Conservation (phyloP, 1,284 basidiomycete species). For the Ganoderma boninense region DNA sequence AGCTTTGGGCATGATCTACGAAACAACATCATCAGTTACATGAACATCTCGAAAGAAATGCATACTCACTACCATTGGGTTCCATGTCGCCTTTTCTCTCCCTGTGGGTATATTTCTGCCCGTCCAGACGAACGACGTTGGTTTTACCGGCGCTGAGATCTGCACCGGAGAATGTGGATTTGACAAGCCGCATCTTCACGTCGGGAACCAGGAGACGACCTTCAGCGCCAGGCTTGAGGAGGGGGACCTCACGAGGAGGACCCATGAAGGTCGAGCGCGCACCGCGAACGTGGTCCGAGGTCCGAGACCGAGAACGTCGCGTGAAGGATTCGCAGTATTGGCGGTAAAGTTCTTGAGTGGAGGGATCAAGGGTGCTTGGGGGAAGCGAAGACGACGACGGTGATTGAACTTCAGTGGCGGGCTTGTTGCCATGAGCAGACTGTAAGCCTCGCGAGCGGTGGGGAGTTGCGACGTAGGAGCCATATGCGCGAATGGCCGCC, state of each 20-base stretch:
- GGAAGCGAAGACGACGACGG: conserved; percentile 19
- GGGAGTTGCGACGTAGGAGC: conserved; percentile 57
- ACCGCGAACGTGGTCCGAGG: conserved; percentile 12
- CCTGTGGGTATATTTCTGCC: too few relatives aligned
- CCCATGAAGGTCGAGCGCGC: too few relatives aligned
- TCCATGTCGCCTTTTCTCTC: too few relatives aligned
- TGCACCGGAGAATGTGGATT: conserved; percentile 33
- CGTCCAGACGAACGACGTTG: too few relatives aligned
- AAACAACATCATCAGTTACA: conserved; percentile 24
- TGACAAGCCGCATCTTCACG: conserved; percentile 56
- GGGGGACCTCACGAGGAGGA: conserved; percentile 50
- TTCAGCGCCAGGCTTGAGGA: conserved; percentile 64
- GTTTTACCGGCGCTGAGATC: conserved; percentile 32
- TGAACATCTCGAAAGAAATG: not conserved
- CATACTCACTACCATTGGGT: conserved; percentile 40
- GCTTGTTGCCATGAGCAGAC: conserved; percentile 28
- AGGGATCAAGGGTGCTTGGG: conserved; percentile 27
- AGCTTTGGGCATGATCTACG: conserved; percentile 74
- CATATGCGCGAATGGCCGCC: conserved; percentile 45
- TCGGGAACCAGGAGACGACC: conserved; percentile 74
- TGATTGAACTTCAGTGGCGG: too few relatives aligned
- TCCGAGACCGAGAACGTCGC: conserved; percentile 58
- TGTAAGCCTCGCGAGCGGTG: conserved; percentile 57
- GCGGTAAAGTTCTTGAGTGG: conserved; percentile 52
- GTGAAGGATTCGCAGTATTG: conserved; percentile 62